Evolutionary conservation across 495 filamentous ascomycete genomes (phyloP).

Genomic region (Tuber borchii): DNA sequence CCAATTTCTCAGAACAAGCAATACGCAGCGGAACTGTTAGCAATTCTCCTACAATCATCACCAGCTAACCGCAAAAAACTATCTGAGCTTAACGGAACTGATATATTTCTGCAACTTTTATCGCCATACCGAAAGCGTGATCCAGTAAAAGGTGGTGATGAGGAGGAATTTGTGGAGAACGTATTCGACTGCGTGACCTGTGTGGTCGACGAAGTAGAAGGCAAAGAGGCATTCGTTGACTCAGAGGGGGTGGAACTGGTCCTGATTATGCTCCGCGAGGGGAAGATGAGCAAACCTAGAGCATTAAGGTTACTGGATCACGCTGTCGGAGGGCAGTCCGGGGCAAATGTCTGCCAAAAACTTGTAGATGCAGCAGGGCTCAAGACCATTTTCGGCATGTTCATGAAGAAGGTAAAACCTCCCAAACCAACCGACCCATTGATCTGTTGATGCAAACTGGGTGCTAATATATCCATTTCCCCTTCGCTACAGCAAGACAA

Average conservation of each 20-base stretch:
- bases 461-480: background rate
- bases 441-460: background rate
- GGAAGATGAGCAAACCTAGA: slow-evolving; percentile 69
- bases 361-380: slow-evolving; percentile 80
- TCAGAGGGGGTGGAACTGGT: slow-evolving; percentile 88
- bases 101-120: slow-evolving; percentile 73
- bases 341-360: slow-evolving; percentile 57
- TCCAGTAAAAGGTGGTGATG: slow-evolving; percentile 75
- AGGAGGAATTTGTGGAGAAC: slow-evolving; percentile 93
- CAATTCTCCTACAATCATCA: slow-evolving; percentile 74
- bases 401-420: slow-evolving; percentile 73
- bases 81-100: slow-evolving; percentile 63
- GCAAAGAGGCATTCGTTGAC: slow-evolving; percentile 77
- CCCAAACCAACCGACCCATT: background rate
- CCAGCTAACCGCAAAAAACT: slow-evolving; percentile 57
- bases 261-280: slow-evolving; percentile 79
- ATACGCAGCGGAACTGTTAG: slow-evolving; percentile 85
- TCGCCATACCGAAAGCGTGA: slow-evolving; percentile 86
- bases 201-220: slow-evolving; percentile 64
- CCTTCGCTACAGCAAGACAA: slow-evolving; percentile 51
- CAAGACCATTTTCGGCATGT: slow-evolving; percentile 74
- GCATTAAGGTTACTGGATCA: slow-evolving; percentile 80
- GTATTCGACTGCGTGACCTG: slow-evolving; percentile 78
- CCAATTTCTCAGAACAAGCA: slow-evolving; percentile 80
- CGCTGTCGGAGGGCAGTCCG: slow-evolving; percentile 56